Base-by-base conservation (phyloP, 805 yeast genomes). In the Ogataea thermomethanolica region DNA sequence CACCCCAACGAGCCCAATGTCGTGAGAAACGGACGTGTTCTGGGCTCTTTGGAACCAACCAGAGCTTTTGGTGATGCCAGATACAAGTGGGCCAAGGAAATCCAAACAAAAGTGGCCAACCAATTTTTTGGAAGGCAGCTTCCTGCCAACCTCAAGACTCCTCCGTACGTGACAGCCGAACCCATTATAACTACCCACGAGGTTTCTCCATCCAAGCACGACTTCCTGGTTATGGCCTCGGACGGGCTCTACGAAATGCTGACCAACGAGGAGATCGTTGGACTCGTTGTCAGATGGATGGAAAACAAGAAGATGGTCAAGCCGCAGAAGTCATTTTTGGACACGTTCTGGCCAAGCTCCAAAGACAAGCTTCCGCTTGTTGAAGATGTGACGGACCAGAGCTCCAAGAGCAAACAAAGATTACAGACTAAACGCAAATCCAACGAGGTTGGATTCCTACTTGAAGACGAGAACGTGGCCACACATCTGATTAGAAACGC, bases 31-130 rank as follows among this genome's bases (percentile, higher is more conserved):
- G 99, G 98, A 4, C 78, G 99, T 55, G 85, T 93, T 8, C 71
- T 93, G 50, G 99, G 99, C 0, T 79, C 93, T 8, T 73, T 93
- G 47, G 98, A 93, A 63, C 99, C 99, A 10, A 79, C 96, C 0
- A 73, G 99, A 55, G 95, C 98, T 1, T 93, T 93, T 69, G 99
- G 99, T 34, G 99, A 93, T 62, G 95, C 96, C 44, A 76, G 96
- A 46, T 93, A 88, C 59, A 93, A 93, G 59, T 74, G 95, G 71
- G 78, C 89, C 10, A 62, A 59, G 8, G 78, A 81, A 15, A 74
- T 87, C 41, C 97, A 95, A 55, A 82, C 82, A 34, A 66, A 73
- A 43, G 72, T 85, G 17, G 81, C 86, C 51, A 73, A 81, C 46
- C 81, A 80, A 53, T 81, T 89, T 50, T 90, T 91, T 59, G 95